Base-by-base conservation (phyloP, 208 protist genomes). In the Leptomonas seymouri region DNA sequence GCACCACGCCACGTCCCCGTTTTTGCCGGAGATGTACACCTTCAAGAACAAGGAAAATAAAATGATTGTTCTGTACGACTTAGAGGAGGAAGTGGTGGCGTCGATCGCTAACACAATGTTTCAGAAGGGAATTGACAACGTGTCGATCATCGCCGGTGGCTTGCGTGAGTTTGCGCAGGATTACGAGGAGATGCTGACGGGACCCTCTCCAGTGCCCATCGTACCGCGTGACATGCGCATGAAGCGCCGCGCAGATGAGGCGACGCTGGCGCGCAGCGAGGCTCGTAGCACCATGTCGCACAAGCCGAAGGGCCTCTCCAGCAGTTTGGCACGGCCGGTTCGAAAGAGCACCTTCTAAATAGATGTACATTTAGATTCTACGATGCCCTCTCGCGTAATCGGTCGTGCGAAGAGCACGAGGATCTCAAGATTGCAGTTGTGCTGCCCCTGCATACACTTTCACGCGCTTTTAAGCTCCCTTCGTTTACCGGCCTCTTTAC, bases 21-120 rank as follows among this genome's bases (percentile, higher is more conserved):
- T 95, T 72, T 59, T 91, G 45, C 78, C 88, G 0, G 90, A 95
- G 63, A 93, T 97, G 81, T 93, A 86, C 76, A 56, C 78, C 11
- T 85, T 92, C 67, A 95, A 95, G 65, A 97, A 97, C 78, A 97
- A 94, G 70, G 80, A 84, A 3, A 84, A 87, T 28, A 89, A 90
- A 56, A 34, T 86, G 27, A 89, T 97, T 48, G 82, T 96, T 4
- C 60, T 96, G n/a, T 97, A 97, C 71, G 91, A 97, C 51, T 41
- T 95, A 18, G 91, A 95, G 53, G 93, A 96, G 64, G 82, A 89
- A 57, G 54, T 72, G 11, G 89, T 80, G 28, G 51, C 80, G 27
- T 59, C 69, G 34, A 61, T 96, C 18, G 91, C 76, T 2, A 93
- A 84, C 45, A 68, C 80, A 18, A 65, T 97, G 27, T 93, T 85